These are phyloP conservation scores for Trypanosoma cruzi DNA, from an alignment of 208 protist species.

Conservation along the genomic window DNA sequence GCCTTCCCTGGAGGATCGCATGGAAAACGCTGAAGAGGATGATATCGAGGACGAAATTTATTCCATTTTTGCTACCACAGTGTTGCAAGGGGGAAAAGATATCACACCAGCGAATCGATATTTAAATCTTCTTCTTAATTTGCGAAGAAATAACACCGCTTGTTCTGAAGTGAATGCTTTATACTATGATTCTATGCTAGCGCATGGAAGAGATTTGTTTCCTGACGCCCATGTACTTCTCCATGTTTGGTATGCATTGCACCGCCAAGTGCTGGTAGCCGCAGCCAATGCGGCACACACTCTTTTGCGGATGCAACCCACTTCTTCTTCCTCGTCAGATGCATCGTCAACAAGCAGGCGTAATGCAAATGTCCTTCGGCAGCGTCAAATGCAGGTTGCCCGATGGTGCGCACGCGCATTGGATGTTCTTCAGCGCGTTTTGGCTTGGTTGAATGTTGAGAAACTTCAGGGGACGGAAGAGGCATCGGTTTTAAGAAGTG, in stretches of 20 bases:
- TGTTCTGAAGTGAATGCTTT: background rate
- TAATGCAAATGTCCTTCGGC: constrained; percentile 7
- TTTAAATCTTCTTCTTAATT: constrained; percentile 13
- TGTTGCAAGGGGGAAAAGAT: background rate
- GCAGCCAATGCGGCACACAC: constrained; percentile 29
- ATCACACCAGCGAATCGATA: constrained; percentile 25
- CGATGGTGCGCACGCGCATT: constrained; percentile 29
- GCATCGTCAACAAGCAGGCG: background rate
- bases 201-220: constrained; percentile 17
- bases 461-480: background rate
- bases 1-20: constrained; percentile 30
- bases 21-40: constrained; percentile 1
- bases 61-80: background rate
- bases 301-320: constrained; percentile 11
- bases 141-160: background rate
- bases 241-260: constrained; percentile 31
- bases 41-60: constrained; percentile 13
- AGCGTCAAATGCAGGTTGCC: constrained; percentile 8
- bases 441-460: constrained; percentile 7
- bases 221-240: constrained; percentile 22
- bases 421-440: constrained; percentile 9
- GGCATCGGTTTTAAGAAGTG: background rate
- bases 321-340: background rate
- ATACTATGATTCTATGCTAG: constrained; percentile 16
- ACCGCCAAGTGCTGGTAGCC: constrained; percentile 23